Base-by-base conservation (phyloP, 2,329 filamentous ascomycete species). In the Paecilomyces sp. region DNA sequence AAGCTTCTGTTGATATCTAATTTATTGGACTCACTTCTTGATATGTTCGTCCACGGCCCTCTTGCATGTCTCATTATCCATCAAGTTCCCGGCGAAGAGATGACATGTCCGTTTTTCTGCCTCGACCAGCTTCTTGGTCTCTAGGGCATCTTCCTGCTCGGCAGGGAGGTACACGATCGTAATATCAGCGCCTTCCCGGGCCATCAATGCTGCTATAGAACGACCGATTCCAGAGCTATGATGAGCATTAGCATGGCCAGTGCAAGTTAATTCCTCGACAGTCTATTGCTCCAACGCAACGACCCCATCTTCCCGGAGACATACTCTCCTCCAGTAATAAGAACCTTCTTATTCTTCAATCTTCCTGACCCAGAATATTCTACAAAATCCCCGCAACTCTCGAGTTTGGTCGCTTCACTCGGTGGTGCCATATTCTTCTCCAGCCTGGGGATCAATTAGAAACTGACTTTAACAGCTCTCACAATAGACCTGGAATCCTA, bases 251-350 rank as follows among this genome's bases (percentile, higher is more conserved):
- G 31, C n/a, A 2, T 0, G 36, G n/a, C 28, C 60, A 47, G 7
- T 18, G n/a, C 41, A 47, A 9, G 6, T 9, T 18, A 33, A 33
- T 33, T 8, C 25, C 25, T 6, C 6, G 25, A 33, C 8, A 3
- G 31, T 12, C 31, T 33, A 11, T 33, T 33, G 31, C 31, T 33
- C 31, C 8, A 33, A 33, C 5, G 31, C 31, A 33, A 11, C 8
- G 31, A 8, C 31, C 31, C 8, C 5, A 12, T 33, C 11, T 33
- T 33, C 31, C 31, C 31, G 41, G 28, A 9, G 2, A 71, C 80
- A 63, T 69, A 83, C 80, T 85, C 83, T 65, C 83, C 83, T 2
- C 82, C 82, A 0, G 82, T 85, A 60, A 85, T 82, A 7, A 85
- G 65, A 1, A 78, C 80, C 51, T 82, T 83, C 65, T 76, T 77